phyloP scores from a whole-genome alignment of 306 rosid genomes.

The Sphenostylis stenocarpa region DNA sequence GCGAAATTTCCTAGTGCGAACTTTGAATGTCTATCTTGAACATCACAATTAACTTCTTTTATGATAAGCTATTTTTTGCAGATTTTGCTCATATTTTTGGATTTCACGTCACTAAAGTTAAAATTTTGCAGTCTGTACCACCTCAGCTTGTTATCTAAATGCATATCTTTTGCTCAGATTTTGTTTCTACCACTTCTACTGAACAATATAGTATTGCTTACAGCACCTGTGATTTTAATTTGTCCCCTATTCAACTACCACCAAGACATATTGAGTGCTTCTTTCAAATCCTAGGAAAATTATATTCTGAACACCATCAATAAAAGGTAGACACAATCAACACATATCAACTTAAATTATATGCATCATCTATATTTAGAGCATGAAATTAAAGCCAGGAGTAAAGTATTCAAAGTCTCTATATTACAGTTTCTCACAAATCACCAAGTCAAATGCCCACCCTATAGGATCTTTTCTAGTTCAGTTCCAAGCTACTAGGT shows the following conservation, averaged over 20 bases:
- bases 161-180: background rate
- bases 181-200: background rate
- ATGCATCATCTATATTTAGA: background rate
- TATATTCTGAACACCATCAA: conserved; percentile 5
- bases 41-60: background rate
- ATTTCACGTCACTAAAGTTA: background rate
- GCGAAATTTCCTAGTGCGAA: background rate
- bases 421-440: background rate
- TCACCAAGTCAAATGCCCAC: background rate
- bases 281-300: conserved; percentile 24
- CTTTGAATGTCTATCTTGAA: background rate
- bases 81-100: background rate
- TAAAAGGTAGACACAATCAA: conserved; percentile 10
- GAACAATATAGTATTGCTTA: conserved; percentile 1
- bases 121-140: background rate
- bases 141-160: background rate
- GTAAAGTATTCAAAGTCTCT: conserved; percentile 1
- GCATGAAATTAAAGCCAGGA: conserved; percentile 21
- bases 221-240: conserved; percentile 12
- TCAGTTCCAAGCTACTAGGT: conserved; percentile 10
- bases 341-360: conserved; percentile 9
- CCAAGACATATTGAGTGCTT: conserved; percentile 2
- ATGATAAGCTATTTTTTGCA: background rate
- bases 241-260: conserved; percentile 19
- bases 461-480: background rate